These are phyloP conservation scores for Chalara sp. DNA, from an alignment of 2,329 filamentous ascomycete species.

Conservation along the genomic window DNA sequence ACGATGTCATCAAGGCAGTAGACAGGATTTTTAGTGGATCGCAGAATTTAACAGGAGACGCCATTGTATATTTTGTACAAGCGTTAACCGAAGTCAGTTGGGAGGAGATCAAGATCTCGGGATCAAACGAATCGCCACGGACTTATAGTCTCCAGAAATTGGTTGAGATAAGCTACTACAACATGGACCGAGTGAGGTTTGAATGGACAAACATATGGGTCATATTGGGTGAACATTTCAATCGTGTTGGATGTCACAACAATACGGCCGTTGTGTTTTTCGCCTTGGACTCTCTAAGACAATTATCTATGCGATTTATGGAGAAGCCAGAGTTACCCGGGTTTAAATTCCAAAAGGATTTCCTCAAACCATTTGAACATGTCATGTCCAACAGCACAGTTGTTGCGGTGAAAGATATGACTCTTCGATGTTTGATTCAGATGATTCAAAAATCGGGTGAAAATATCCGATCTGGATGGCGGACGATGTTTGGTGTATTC, in stretches of 20 bases:
- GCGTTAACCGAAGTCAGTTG: slow-evolving; percentile 94
- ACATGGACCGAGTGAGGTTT: slow-evolving; percentile 96
- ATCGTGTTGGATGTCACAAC: slow-evolving; percentile 90
- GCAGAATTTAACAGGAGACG: slow-evolving; percentile 84
- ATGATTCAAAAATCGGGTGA: slow-evolving; percentile 98
- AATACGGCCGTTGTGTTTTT: slow-evolving; percentile 98
- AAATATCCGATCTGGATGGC: slow-evolving; percentile 96
- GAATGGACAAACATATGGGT: slow-evolving; percentile 99
- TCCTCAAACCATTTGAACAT: slow-evolving; percentile 96
- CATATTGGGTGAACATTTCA: slow-evolving; percentile 97
- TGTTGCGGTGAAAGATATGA: slow-evolving; percentile 94
- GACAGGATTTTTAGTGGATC: slow-evolving; percentile 97
- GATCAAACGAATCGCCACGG: slow-evolving; percentile 87
- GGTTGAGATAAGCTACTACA: slow-evolving; percentile 98
- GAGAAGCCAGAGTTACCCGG: slow-evolving; percentile 95
- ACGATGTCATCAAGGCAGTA: slow-evolving; percentile 86
- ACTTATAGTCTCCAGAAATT: slow-evolving; percentile 98
- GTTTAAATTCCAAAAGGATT: slow-evolving; percentile 99
- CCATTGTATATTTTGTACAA: slow-evolving; percentile 90
- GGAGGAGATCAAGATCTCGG: slow-evolving; percentile 98
- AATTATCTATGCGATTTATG: slow-evolving; percentile 98
- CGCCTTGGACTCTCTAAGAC: slow-evolving; percentile 87
- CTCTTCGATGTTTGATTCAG: slow-evolving; percentile 89
- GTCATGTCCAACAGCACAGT: slow-evolving; percentile 91
- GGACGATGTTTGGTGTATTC: slow-evolving; percentile 99